These are phyloP conservation scores for Coniochaeta ligniaria DNA, from an alignment of 2,329 filamentous ascomycete genomes.

Conservation along the genomic window DNA sequence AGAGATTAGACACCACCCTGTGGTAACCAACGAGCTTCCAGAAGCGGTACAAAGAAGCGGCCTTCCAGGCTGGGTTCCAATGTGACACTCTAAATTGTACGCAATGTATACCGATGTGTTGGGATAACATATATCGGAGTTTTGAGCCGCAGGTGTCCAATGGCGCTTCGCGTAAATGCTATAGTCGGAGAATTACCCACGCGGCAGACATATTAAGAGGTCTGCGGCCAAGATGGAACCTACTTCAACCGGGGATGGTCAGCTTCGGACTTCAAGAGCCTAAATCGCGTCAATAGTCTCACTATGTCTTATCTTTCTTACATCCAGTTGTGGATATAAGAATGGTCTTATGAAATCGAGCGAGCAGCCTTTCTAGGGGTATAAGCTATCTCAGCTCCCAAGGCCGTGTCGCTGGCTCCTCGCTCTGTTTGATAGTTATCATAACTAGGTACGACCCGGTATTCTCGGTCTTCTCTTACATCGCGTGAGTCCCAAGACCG, in stretches of 20 bases:
- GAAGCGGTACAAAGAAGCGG: not conserved
- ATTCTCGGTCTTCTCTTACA: not conserved
- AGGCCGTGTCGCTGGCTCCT: not conserved
- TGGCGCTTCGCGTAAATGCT: not conserved
- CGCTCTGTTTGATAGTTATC: not conserved
- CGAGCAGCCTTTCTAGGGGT: not conserved
- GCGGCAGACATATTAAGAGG: not conserved
- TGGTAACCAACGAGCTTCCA: not conserved
- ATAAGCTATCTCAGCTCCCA: not conserved
- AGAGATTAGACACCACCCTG: not conserved
- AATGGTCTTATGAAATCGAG: not conserved
- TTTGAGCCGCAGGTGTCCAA: not conserved
- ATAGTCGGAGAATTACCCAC: conserved; percentile 1
- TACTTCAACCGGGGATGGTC: not conserved
- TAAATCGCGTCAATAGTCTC: not conserved
- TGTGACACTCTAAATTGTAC: not conserved
- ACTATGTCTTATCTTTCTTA: not conserved
- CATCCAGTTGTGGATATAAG: not conserved
- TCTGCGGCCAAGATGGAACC: not conserved
- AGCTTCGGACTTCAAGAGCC: not conserved
- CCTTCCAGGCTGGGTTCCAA: not conserved
- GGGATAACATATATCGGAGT: not conserved
- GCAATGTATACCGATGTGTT: not conserved
- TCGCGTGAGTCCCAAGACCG: not conserved
- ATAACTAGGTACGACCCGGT: not conserved